Base-by-base conservation (phyloP, 2,329 filamentous ascomycete genomes). In the Thelonectria olida region DNA sequence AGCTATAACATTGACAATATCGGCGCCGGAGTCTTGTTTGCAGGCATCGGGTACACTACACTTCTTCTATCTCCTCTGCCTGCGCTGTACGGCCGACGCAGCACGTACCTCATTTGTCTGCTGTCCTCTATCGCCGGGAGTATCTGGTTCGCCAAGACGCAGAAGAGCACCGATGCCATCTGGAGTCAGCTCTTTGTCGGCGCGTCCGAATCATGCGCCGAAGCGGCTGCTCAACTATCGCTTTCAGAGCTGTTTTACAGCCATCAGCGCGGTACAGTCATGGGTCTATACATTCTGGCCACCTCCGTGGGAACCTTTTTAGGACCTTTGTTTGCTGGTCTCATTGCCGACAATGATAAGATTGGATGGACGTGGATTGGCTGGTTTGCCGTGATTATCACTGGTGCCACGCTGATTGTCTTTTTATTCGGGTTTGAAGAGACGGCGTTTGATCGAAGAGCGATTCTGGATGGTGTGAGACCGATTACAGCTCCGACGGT, bases 181-280 rank as follows among this genome's bases (percentile, higher is more conserved):
- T 59, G 57, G 57, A 59, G 57, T n/a, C 57, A 59, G 50, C 57
- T 59, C 9, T 59, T 59, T 25, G 57, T 59, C 22, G 57, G 57
- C 15, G 57, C 57, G 4, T 59, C 57, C 15, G 57, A 59, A 36
- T 54, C 50, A 5, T 59, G 57, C 28, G 57, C 57, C 20, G 57
- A 59, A 44, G 57, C 57, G n/a, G 57, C 57, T 3, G 57, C 57
- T 13, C 57, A 59, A 36, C 20, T 59, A 17, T 59, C 57, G 10
- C 57, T 59, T n/a, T 59, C 50, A 13, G 57, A 59, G 36, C 25
- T 59, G 19, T 59, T 59, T 50, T 59, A 54, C 36, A 59, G 57
- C 36, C 57, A 59, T 22, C 42, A 59, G 12, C 50, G 57, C 4
- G 57, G 57, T 5, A 54, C 45, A 6, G 50, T 59, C 13, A 7